A percentile compares a stretch with the other conserved stretches of the same genome.
phyloP scores from a whole-genome alignment of 139 green algal species.

The Ettlia oleoabundans region DNA sequence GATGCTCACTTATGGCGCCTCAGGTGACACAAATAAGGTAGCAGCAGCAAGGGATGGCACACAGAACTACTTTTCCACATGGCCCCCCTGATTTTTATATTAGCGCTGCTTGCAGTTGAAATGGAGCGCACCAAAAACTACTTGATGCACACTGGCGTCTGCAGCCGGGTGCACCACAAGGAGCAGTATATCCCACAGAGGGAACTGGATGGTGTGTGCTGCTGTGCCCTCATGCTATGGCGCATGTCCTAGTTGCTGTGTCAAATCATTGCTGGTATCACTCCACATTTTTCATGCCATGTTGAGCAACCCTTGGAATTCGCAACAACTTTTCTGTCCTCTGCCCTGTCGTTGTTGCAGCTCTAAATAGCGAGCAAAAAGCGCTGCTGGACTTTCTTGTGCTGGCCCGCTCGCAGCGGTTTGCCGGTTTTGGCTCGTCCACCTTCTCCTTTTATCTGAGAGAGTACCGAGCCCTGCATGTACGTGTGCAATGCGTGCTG shows the following conservation, averaged over 20 bases:
- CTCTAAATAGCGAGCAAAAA: slow-evolving; percentile 70
- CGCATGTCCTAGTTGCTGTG: background rate
- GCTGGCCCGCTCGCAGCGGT: slow-evolving; percentile 54
- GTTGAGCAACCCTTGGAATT: too few relatives aligned
- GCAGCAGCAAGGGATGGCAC: too few relatives aligned
- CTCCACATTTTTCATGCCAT: too few relatives aligned
- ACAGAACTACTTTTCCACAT: too few relatives aligned
- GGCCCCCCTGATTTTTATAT: too few relatives aligned
- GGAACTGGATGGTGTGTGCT: slow-evolving; percentile 44
- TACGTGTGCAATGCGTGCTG: too few relatives aligned
- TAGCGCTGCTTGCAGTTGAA: slow-evolving; percentile 26
- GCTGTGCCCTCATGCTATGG: background rate
- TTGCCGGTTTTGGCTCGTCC: slow-evolving; percentile 71
- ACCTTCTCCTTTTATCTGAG: slow-evolving; percentile 71
- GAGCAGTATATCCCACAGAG: slow-evolving; percentile 64
- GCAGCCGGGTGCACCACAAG: slow-evolving; percentile 65
- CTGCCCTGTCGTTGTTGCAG: background rate
- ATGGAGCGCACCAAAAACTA: slow-evolving; percentile 32
- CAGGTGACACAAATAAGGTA: too few relatives aligned
- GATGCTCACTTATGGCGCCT: slow-evolving; percentile 71
- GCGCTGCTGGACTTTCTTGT: slow-evolving; percentile 77
- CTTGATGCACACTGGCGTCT: slow-evolving; percentile 51
- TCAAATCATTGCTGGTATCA: background rate
- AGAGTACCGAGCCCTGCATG: slow-evolving; percentile 53
- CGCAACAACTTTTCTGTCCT: background rate